Evolutionary conservation across 805 yeast genomes (phyloP).

Genomic region (Yamadazyma sp.): DNA sequence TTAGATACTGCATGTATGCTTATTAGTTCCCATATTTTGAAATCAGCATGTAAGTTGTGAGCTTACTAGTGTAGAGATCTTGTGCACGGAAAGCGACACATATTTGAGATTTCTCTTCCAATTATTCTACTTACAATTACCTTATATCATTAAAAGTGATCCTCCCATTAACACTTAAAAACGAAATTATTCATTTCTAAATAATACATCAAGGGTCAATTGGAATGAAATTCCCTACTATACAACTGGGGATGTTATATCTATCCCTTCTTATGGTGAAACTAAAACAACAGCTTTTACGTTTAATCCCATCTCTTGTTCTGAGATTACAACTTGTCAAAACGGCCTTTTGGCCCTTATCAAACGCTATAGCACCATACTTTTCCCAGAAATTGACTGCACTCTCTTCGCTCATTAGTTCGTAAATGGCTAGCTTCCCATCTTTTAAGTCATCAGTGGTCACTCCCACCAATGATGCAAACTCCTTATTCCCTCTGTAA

Average conservation of each 20-base stretch:
- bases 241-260: conserved; percentile 93
- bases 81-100: too few species aligned
- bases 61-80: too few species aligned
- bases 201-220: conserved; percentile 42
- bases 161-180: too few species aligned
- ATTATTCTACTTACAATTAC: too few species aligned
- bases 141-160: too few species aligned
- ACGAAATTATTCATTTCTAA: too few species aligned
- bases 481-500: conserved; percentile 91
- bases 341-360: conserved; percentile 92
- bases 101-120: too few species aligned
- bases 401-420: conserved; percentile 91
- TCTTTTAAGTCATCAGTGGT: conserved; percentile 87
- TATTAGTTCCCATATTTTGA: neutral
- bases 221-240: conserved; percentile 93
- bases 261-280: conserved; percentile 91
- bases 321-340: conserved; percentile 86
- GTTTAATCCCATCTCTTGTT: conserved; percentile 75
- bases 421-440: conserved; percentile 89
- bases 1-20: too few species aligned
- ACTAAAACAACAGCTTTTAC: conserved; percentile 88
- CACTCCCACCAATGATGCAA: conserved; percentile 89
- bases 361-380: conserved; percentile 94
- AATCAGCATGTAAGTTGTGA: neutral
- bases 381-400: conserved; percentile 98